Conservation (phyloP, 139 green algal species). For the Chlorella ohadii region DNA sequence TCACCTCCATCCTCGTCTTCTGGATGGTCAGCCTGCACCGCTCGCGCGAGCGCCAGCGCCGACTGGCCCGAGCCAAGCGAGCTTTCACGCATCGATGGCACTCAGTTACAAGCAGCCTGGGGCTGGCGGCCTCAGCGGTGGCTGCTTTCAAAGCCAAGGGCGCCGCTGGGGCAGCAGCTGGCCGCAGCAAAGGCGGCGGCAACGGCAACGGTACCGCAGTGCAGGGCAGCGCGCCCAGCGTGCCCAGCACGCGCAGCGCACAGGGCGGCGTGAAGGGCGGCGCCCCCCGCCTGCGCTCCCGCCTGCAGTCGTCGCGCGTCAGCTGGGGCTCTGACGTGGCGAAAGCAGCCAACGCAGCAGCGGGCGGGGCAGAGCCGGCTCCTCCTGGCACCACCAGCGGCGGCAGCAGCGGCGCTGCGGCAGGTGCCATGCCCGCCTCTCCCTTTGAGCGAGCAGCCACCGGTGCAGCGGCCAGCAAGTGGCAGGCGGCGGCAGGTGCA, state of each 20-base stretch:
- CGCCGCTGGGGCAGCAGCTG: neutral
- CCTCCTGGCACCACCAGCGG: no score
- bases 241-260: neutral
- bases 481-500: neutral
- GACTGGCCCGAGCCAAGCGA: conserved; percentile 3
- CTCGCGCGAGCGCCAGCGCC: conserved; percentile 1
- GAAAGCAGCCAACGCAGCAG: neutral
- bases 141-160: neutral
- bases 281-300: no score
- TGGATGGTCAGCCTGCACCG: conserved; percentile 25
- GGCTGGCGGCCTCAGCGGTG: neutral
- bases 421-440: neutral
- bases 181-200: no score
- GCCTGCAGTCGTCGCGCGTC: neutral
- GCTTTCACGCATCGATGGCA: conserved; percentile 12
- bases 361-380: neutral
- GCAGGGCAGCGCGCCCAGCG: neutral
- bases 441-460: neutral
- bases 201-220: neutral
- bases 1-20: conserved; percentile 25
- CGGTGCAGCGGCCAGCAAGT: neutral
- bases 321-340: neutral
- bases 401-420: neutral
- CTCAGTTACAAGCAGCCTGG: conserved; percentile 4
- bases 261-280: neutral